These are phyloP conservation scores for Galerina sulciceps DNA, from an alignment of 768 basidiomycete genomes.

Conservation along the genomic window DNA sequence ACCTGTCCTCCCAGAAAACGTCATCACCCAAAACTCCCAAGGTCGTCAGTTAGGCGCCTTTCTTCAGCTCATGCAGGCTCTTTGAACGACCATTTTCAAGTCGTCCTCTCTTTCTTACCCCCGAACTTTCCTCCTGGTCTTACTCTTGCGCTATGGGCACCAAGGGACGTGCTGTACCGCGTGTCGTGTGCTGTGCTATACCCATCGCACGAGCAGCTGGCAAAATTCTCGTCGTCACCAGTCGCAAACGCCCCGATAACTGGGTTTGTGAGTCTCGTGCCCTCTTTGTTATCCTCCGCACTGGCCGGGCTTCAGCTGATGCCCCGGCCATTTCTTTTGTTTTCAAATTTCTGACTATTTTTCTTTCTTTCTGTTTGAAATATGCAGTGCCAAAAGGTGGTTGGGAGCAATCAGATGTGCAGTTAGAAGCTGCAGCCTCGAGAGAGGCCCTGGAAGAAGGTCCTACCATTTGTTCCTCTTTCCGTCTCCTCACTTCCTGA, in stretches of 20 bases:
- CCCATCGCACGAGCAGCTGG: constrained; percentile 75
- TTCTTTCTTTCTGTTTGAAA: constrained; percentile 16
- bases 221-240: constrained; percentile 84
- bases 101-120: constrained; percentile 10
- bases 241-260: constrained; percentile 75
- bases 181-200: constrained; percentile 90
- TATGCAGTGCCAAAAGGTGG: constrained; percentile 88
- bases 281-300: constrained; percentile 7
- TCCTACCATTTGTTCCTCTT: constrained; percentile 83
- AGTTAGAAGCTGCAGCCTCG: constrained; percentile 85
- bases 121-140: constrained; percentile 11
- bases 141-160: constrained; percentile 46
- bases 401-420: constrained; percentile 83
- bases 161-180: constrained; percentile 80
- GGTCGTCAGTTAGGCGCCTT: constrained; percentile 13
- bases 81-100: constrained; percentile 23
- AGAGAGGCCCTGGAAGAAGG: constrained; percentile 96
- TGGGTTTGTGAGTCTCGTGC: constrained; percentile 83
- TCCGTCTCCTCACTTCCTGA: constrained; percentile 76
- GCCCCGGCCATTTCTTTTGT: constrained; percentile 6
- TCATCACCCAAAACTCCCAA: not conserved
- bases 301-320: constrained; percentile 4
- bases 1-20: constrained; percentile 3
- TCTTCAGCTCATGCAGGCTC: constrained; percentile 31
- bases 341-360: constrained; percentile 3